Evolutionary conservation across 192 early-diverging fungal genomes (phyloP).

Genomic region (Coemansia asiatica): DNA sequence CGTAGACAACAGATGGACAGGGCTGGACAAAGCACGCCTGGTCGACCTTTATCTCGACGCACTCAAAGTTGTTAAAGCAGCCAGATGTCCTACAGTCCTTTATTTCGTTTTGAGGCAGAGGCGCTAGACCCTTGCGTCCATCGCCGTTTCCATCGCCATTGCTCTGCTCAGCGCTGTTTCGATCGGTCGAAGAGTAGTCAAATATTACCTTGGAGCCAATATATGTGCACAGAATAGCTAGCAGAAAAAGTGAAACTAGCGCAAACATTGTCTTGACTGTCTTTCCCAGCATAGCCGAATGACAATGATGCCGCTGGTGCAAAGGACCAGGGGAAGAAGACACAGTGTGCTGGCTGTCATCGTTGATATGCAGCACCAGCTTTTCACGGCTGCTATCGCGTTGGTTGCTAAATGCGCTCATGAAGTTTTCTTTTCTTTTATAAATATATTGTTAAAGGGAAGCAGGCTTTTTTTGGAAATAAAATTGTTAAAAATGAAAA

Average conservation of each 20-base stretch:
- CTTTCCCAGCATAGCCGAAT: not conserved
- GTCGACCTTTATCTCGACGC: conserved; percentile 20
- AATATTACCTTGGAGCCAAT: conserved; percentile 15
- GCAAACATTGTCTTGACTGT: conserved; percentile 13
- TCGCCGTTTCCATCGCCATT: not conserved
- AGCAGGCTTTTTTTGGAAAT: too few relatives aligned
- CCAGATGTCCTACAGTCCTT: conserved; percentile 42
- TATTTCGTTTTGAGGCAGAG: not conserved
- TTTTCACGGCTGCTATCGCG: not conserved
- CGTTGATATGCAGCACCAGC: not conserved
- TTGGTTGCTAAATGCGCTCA: not conserved
- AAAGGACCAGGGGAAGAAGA: not conserved
- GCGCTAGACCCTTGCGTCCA: not conserved
- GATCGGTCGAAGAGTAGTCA: not conserved
- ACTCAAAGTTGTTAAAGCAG: conserved; percentile 27
- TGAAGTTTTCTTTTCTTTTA: not conserved
- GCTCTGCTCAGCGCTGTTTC: not conserved
- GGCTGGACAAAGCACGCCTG: conserved; percentile 37
- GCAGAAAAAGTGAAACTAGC: not conserved
- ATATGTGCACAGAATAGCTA: conserved; percentile 11
- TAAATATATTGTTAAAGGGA: too few relatives aligned
- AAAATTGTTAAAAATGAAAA: too few relatives aligned
- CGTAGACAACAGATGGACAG: conserved; percentile 29
- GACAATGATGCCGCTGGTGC: not conserved
- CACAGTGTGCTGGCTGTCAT: not conserved